Conservation (phyloP, 2,329 filamentous ascomycete species). For the Botryotinia convoluta region DNA sequence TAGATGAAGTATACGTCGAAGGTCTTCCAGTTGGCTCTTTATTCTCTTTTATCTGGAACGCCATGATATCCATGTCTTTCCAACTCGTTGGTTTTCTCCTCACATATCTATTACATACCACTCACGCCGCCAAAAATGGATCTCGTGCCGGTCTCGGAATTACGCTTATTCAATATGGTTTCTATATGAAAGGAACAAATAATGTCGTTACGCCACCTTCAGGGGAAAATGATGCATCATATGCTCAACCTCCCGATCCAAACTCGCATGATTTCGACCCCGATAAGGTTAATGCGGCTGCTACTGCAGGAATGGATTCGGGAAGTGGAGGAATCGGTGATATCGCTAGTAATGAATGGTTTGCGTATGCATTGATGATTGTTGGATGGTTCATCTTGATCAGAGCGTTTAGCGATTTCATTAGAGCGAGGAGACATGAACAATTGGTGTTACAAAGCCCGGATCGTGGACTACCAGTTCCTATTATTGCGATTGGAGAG, state of each 20-base stretch:
- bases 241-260: constrained; percentile 75
- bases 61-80: constrained; percentile 96
- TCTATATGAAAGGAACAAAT: constrained; percentile 77
- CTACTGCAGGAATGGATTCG: constrained; percentile 40
- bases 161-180: constrained; percentile 93
- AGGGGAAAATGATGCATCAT: constrained; percentile 50
- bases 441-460: constrained; percentile 91
- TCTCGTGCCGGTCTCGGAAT: constrained; percentile 92
- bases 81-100: constrained; percentile 95
- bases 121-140: constrained; percentile 96
- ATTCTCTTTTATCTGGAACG: constrained; percentile 88
- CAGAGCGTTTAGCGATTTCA: constrained; percentile 85
- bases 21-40: constrained; percentile 88
- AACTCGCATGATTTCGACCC: constrained; percentile 89
- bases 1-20: constrained; percentile 95
- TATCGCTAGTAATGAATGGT: constrained; percentile 77
- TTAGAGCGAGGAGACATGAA: constrained; percentile 85
- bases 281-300: constrained; percentile 55
- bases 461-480: constrained; percentile 78
- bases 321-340: constrained; percentile 48
- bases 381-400: constrained; percentile 98
- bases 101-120: constrained; percentile 96
- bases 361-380: constrained; percentile 92
- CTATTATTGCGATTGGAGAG: constrained; percentile 86
- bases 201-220: constrained; percentile 43